Evolutionary conservation across 305 asterid species (phyloP), one percentile per base, ranked within the genome.

Genomic region (Fraxinus dipetala): DNA sequence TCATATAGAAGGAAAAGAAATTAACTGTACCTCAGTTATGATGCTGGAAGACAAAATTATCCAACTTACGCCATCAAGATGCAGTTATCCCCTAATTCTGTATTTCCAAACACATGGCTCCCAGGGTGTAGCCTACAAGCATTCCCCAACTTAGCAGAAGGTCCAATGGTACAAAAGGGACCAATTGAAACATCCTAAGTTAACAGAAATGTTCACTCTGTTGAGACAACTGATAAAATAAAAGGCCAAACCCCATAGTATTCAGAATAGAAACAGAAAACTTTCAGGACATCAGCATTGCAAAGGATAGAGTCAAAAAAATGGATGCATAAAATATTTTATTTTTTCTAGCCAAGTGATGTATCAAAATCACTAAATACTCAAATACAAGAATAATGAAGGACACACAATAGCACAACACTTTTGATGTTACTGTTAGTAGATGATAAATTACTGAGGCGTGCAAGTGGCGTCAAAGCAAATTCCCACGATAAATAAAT

Each of bases 111-210:
- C 1, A 94, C 89, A 90, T 96, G 98, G 88, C 95, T 90, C 22
- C 98, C 98, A 26, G 98, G 95, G 81, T 88, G 85, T 67, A 96
- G 86, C 72, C 85, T 88, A 79, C 99, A 96, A 81, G 85, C 84
- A 70, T 83, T 90, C 38, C 98, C 99, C 82, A 96, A 83, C 86
- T 88, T 90, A 6, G 83, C 94, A 1, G 85, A 87, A 86, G 99
- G 95, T 67, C 99, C 99, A 83, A 94, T 81, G 0, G 93, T 90
- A 86, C 99, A 96, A 80, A 94, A 93, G 51, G 98, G 98, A 83
- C 98, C 99, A 81, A 96, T 69, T n/a, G 98, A 90, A 83, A 93
- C 97, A 76, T 90, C 98, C 99, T 93, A 84, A 83, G 80, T 32
- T 78, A 30, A 72, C 32, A 85, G 26, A 84, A 80, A 65, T 48